These are phyloP conservation scores for Yamadazyma dushanensis DNA, from an alignment of 1,139 yeast species.

Conservation along the genomic window DNA sequence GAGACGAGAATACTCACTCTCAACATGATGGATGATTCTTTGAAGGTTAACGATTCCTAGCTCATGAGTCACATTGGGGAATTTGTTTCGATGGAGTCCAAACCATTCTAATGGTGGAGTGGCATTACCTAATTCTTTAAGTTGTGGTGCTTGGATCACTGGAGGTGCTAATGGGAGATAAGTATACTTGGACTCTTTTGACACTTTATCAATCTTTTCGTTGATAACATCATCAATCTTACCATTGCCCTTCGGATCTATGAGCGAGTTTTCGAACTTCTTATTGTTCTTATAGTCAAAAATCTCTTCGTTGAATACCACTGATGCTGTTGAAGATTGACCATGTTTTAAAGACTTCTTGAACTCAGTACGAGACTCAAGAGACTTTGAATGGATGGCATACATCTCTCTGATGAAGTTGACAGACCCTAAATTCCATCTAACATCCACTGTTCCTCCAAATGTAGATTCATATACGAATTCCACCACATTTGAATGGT, in stretches of 20 bases:
- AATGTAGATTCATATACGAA: conserved; percentile 69
- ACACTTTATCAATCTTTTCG: conserved; percentile 63
- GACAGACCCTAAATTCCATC: conserved; percentile 94
- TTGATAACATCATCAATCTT: conserved; percentile 51
- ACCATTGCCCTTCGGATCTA: conserved; percentile 20
- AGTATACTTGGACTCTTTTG: conserved; percentile 53
- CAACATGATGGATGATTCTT: conserved; percentile 64
- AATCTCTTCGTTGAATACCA: conserved; percentile 20
- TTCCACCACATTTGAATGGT: conserved; percentile 52
- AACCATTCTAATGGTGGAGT: conserved; percentile 99
- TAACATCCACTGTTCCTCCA: conserved; percentile 86
- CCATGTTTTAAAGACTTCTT: conserved; percentile 16
- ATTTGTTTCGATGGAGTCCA: conserved; percentile 81
- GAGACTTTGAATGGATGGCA: conserved; percentile 57
- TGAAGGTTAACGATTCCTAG: conserved; percentile 72
- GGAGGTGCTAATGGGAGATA: conserved; percentile 76
- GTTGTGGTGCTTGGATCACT: conserved; percentile 81
- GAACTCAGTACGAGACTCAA: conserved; percentile 38
- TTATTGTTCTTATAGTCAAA: conserved; percentile 13
- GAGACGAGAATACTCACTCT: conserved; percentile 48
- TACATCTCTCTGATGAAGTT: conserved; percentile 88
- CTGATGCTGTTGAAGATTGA: conserved; percentile 3
- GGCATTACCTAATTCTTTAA: conserved; percentile 90
- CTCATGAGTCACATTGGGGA: conserved; percentile 87
- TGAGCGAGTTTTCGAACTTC: conserved; percentile 1